These are phyloP conservation scores for Escallonia rubra DNA, from an alignment of 129 eudicot genomes.

Conservation along the genomic window DNA sequence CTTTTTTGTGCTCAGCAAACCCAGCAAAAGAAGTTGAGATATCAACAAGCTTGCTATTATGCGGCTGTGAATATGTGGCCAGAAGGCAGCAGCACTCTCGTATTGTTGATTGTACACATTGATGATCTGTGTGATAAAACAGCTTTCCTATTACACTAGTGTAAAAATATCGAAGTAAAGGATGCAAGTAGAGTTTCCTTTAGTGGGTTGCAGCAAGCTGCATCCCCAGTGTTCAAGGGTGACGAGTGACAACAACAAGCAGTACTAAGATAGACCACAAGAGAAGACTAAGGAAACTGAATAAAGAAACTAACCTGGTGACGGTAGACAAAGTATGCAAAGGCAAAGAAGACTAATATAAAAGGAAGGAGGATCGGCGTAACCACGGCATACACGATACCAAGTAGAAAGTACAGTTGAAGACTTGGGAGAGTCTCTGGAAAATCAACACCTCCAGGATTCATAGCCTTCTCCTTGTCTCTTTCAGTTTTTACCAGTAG, in stretches of 20 bases:
- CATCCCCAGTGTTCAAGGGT: too few species aligned
- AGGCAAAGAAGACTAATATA: conserved; percentile 71
- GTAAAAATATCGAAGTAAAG: background rate
- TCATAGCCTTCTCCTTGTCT: conserved; percentile 82
- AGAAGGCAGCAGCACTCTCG: conserved; percentile 88
- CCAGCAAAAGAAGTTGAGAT: conserved; percentile 82
- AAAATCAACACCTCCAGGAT: conserved; percentile 74
- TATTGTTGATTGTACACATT: conserved; percentile 90
- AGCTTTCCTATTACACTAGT: background rate
- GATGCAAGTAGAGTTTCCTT: background rate
- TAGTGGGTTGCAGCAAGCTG: background rate
- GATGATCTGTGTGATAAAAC: conserved; percentile 46
- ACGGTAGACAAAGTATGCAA: conserved; percentile 91
- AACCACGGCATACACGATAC: conserved; percentile 76
- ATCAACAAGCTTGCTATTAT: conserved; percentile 86
- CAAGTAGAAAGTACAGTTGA: conserved; percentile 84
- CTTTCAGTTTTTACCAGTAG: conserved; percentile 88
- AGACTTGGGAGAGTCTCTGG: conserved; percentile 91
- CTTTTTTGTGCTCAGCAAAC: conserved; percentile 83
- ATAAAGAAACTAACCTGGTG: conserved; percentile 61
- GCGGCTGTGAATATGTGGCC: conserved; percentile 98
- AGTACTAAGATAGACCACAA: too few species aligned
- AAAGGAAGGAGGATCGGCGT: conserved; percentile 96
- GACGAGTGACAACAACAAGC: too few species aligned
- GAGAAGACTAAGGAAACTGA: background rate